Evolutionary conservation across 306 rosid genomes (phyloP), one percentile per base, ranked within the genome.

Genomic region (Elaeagnus macrophylla): DNA sequence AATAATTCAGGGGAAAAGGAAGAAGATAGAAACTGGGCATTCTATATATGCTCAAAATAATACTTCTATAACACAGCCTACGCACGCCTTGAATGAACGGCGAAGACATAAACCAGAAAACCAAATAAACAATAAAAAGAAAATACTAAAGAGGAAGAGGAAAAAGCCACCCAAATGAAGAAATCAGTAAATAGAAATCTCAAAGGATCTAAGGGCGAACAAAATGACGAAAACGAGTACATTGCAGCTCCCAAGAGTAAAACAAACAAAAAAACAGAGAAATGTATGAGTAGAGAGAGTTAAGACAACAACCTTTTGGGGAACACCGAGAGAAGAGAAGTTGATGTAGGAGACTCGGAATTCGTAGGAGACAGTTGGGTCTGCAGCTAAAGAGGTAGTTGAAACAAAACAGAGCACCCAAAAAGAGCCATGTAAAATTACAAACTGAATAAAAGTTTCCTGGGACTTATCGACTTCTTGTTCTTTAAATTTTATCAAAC

Each of bases 271-370:
- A 43, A 10, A 46, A 15, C 5, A 1, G n/a, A 10, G 11, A 37
- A 40, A 44, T 1, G 39, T 16, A 39, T 36, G 54, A 53, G 15
- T 36, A 14, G 38, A 43, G 38, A 43, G 46, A 32, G 7, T 61
- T 42, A 19, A 50, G 61, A 14, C 1, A 19, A 49, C 39, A 74
- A 86, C 95, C 95, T 40, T 70, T 67, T 90, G 97, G 57, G 86
- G 75, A 67, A 83, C 73, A n/a, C 97, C 95, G 6, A 90, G 87
- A 9, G 97, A 94, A 14, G 94, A 79, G 54, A 51, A 81, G 10
- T 94, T 81, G 73, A 71, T 64, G 75, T 81, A 86, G 7, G 91
- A 66, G 37, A 86, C 36, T n/a, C 41, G 83, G 38, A 86, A 74
- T 9, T 83, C 95, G 50, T 18, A 60, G 66, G 15, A 79, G 44